Evolutionary conservation across 176 grass and related monocot genomes (phyloP).

Genomic region (Puya raimondii): DNA sequence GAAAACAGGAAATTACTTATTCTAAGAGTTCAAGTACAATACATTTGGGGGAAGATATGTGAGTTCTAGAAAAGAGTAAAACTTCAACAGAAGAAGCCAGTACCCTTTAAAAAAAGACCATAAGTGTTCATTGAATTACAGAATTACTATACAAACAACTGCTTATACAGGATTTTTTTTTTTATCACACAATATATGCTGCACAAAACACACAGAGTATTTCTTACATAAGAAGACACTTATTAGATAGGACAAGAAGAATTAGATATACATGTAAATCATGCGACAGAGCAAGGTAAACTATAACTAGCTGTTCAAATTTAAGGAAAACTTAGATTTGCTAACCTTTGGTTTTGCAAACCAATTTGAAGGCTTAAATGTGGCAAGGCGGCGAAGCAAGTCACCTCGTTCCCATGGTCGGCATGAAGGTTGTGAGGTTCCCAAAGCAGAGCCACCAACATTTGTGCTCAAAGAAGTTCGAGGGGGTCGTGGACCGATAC

Average conservation of each 20-base stretch:
- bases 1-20: neutral
- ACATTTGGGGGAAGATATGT: no score
- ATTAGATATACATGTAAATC: no score
- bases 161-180: no score
- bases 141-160: neutral
- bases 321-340: slow-evolving; percentile 18
- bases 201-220: no score
- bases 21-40: neutral
- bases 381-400: slow-evolving; percentile 70
- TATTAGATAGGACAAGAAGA: no score
- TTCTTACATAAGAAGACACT: no score
- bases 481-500: slow-evolving; percentile 40
- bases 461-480: slow-evolving; percentile 66
- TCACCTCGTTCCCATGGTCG: slow-evolving; percentile 91
- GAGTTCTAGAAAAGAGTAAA: no score
- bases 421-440: slow-evolving; percentile 62
- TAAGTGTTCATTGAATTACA: slow-evolving; percentile 7
- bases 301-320: slow-evolving; percentile 1
- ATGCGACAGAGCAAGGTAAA: no score
- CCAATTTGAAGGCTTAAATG: slow-evolving; percentile 82
- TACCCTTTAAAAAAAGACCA: slow-evolving; percentile 18
- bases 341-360: slow-evolving; percentile 71
- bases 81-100: no score
- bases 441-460: slow-evolving; percentile 48
- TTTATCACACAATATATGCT: no score